Evolutionary conservation across 345 rosid genomes (phyloP).

Genomic region (Eutrema heterophyllum): DNA sequence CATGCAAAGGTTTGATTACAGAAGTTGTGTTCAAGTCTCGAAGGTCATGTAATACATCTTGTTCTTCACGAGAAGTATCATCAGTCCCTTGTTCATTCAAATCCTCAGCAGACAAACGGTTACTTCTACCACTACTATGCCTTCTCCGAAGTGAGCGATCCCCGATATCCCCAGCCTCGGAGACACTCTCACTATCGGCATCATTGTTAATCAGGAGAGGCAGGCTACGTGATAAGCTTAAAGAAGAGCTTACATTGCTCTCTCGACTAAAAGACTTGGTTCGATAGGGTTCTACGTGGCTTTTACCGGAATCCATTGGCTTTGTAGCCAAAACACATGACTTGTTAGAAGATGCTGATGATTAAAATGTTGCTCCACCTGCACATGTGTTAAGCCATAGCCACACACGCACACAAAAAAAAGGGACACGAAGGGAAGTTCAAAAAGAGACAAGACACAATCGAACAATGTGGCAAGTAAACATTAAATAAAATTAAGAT

Average conservation of each 20-base stretch:
- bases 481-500: neutral
- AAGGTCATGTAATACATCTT: conserved; percentile 26
- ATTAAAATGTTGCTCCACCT: neutral
- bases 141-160: conserved; percentile 61
- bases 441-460: neutral
- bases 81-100: conserved; percentile 36
- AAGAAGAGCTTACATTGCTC: conserved; percentile 48
- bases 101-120: conserved; percentile 40
- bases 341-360: neutral
- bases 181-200: conserved; percentile 53
- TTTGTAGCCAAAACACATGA: conserved; percentile 8
- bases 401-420: neutral
- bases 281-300: conserved; percentile 15
- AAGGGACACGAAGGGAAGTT: neutral
- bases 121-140: conserved; percentile 41
- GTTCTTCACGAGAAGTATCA: conserved; percentile 23
- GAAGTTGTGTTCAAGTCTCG: conserved; percentile 26
- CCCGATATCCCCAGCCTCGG: conserved; percentile 92
- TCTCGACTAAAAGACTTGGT: conserved; percentile 38
- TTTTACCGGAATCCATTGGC: conserved; percentile 43
- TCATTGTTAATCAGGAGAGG: conserved; percentile 39
- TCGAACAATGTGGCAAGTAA: conserved; percentile 2
- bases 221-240: conserved; percentile 37
- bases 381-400: neutral
- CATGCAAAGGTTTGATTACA: conserved; percentile 35